Base-by-base conservation (phyloP, 2,329 filamentous ascomycete species). In the Alternaria gaisen region DNA sequence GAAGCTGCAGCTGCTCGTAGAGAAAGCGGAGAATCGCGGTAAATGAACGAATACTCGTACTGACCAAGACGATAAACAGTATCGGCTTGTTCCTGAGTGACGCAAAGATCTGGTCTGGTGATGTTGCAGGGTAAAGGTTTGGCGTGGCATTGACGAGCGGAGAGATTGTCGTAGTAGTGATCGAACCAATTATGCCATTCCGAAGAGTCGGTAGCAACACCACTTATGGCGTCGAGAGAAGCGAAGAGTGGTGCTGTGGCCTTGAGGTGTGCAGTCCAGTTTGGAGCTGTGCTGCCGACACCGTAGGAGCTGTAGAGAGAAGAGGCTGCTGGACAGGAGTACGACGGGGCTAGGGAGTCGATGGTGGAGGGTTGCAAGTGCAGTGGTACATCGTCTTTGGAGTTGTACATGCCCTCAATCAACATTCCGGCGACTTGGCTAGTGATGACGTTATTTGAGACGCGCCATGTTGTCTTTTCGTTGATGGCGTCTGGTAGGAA, bases 91-190 rank as follows among this genome's bases (percentile, higher is more conserved):
- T 80, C 76, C 68, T 88, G 87, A 3, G 85, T 85, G 41, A 94
- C 80, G 72, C 92, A 94, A 1, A 80, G 78, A 0, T 79, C 66
- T 0, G 77, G 80, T 54, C 84, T 83, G 62, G 83, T 83, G 55
- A 64, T 76, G 63, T 85, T 87, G 79, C 91, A 94, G 0, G 91
- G 92, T 0, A 94, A 81, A 0, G 90, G 86, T 70, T 90, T 91
- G 18, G 78, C 81, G 72, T 95, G 91, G 75, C 92, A 95, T 73
- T 93, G 89, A 0, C 91, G 85, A 0, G 91, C 89, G 0, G 91
- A 93, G 1, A 95, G 84, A 71, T 93, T 95, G 75, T 95, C 92
- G 70, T 89, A 95, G 80, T 95, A 95, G 77, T 93, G 92, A 72
- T 95, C 92, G 69, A 91, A 89, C 54, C 85, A 89, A 41, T 79